Conservation (phyloP, 208 protist genomes). For the Giardia duodenalis region DNA sequence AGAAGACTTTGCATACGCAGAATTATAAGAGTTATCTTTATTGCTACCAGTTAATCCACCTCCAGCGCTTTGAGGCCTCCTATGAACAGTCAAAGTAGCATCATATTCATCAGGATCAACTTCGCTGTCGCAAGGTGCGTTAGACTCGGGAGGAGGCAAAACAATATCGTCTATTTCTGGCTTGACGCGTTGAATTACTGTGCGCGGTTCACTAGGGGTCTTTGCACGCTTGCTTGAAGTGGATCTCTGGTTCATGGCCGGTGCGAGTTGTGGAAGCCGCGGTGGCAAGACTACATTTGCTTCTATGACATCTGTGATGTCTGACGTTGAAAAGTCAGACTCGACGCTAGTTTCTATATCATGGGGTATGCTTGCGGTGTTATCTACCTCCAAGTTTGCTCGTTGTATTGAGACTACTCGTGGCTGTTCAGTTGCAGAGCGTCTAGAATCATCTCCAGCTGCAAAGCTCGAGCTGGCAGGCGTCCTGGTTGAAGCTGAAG, state of each 20-base stretch:
- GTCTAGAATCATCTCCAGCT: too few species aligned
- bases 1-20: too few species aligned
- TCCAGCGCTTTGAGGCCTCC: neutral
- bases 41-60: too few species aligned
- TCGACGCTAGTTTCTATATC: neutral
- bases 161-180: neutral
- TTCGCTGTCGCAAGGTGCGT: too few species aligned
- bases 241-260: neutral
- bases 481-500: too few species aligned
- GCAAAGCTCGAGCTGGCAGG: too few species aligned
- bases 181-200: neutral
- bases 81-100: neutral
- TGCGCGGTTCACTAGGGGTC: neutral
- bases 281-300: neutral
- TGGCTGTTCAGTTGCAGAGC: neutral
- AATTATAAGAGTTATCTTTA: too few species aligned
- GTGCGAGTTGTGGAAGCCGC: neutral
- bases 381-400: neutral
- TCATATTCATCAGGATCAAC: neutral
- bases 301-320: neutral
- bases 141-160: neutral
- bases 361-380: neutral
- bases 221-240: neutral
- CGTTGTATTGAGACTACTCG: neutral
- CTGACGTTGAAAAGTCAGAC: neutral